Evolutionary conservation across 2,329 filamentous ascomycete species (phyloP), one percentile per base, ranked within the genome.

Genomic region (Arthrobotrys megalospora): DNA sequence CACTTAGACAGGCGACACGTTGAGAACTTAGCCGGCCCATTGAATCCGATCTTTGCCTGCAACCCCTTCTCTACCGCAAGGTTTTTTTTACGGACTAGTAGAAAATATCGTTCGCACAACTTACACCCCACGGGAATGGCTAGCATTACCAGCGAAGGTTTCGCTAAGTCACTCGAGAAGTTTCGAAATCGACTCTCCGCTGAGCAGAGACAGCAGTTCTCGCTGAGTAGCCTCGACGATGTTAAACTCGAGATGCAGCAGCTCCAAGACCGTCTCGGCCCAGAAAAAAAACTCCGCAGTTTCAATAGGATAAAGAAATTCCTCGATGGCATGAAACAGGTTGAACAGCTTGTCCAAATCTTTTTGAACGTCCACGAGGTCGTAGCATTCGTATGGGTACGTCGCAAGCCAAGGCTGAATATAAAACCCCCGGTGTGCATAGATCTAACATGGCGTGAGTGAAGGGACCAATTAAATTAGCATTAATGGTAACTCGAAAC

Each of bases 371-470:
- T 80, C 6, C 73, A 73, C 2, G 64, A 79, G 12, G 67, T 79
- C 1, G 80, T 82, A 3, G 80, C 78, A 2, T 82, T 80, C 45
- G 38, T 82, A 2, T 82, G 80, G 81, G 81, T 80, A 62, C 68
- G 72, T 1, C 79, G n/a, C n/a, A 80, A n/a, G 80, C 79, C 11
- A 21, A 81, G 6, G 16, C 2, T n/a, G 14, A 38, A 6, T n/a
- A n/a, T n/a, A n/a, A n/a, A n/a, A n/a, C n/a, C n/a, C n/a, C n/a
- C n/a, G n/a, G n/a, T n/a, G n/a, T n/a, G n/a, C n/a, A n/a, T n/a
- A n/a, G n/a, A n/a, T n/a, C n/a, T 34, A 58, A n/a, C 12, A 58
- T 7, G 32, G 7, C 34, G 41, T 16, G 16, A 28, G 8, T 21
- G n/a, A 19, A 66, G 63, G 63, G 63, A 1, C 63, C 63, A 6